phyloP scores from a whole-genome alignment of 805 yeast genomes.

The Kluyveromyces wickerhamii region DNA sequence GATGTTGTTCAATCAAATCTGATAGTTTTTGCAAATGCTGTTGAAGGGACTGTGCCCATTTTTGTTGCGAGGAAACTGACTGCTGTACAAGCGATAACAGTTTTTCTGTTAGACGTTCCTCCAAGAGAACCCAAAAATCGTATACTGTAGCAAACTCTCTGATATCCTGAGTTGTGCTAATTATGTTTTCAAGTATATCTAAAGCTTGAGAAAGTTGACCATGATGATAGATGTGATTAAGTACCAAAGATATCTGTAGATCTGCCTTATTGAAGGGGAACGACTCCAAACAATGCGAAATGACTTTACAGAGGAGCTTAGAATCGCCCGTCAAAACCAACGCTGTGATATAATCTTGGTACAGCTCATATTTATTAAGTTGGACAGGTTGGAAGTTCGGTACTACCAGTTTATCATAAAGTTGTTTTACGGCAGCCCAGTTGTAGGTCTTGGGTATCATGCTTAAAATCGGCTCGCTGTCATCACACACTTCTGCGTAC shows the following conservation, averaged over 20 bases:
- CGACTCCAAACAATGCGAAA: conserved; percentile 29
- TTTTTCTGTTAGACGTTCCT: conserved; percentile 46
- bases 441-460: conserved; percentile 16
- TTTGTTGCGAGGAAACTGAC: no score
- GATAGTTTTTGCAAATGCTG: conserved; percentile 40
- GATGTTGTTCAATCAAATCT: conserved; percentile 45
- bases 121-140: conserved; percentile 54
- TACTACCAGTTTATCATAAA: conserved; percentile 12
- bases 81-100: no score
- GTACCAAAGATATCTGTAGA: conserved; percentile 40
- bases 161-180: conserved; percentile 41
- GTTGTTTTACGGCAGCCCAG: conserved; percentile 7
- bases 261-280: conserved; percentile 56
- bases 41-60: conserved; percentile 5
- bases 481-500: conserved; percentile 17
- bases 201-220: conserved; percentile 34
- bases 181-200: conserved; percentile 40
- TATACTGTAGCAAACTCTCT: conserved; percentile 57
- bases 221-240: conserved; percentile 6
- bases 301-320: conserved; percentile 12
- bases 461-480: conserved; percentile 8
- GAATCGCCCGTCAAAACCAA: conserved; percentile 3
- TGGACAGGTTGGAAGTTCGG: conserved; percentile 1
- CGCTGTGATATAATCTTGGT: conserved; percentile 4
- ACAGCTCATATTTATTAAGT: conserved; percentile 5